Conservation (phyloP, 352 stramenopile species). For the Achlya hypogyna region DNA sequence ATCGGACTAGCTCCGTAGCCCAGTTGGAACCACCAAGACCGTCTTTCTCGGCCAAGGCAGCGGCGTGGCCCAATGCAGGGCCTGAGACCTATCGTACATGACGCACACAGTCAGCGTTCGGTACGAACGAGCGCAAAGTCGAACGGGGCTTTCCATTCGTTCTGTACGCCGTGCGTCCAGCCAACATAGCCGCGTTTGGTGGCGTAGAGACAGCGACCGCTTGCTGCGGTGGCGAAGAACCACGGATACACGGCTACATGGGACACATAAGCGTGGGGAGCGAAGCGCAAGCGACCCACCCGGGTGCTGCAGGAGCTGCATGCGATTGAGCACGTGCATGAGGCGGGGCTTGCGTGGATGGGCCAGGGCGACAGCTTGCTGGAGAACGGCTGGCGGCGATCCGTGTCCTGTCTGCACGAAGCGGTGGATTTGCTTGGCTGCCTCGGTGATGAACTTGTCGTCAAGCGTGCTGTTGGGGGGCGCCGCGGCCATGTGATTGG, state of each 20-base stretch:
- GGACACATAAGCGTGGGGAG: neutral
- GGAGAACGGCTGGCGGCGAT: neutral
- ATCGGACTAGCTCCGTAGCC: constrained; percentile 31
- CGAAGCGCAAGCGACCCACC: constrained; percentile 20
- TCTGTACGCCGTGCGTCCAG: constrained; percentile 59
- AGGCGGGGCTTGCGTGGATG: constrained; percentile 32
- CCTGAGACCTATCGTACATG: constrained; percentile 46
- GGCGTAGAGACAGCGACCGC: constrained; percentile 52
- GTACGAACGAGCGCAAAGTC: constrained; percentile 51
- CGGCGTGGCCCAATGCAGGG: constrained; percentile 32
- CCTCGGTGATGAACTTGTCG: neutral
- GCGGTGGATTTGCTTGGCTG: neutral
- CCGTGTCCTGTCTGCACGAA: neutral
- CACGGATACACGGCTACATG: constrained; percentile 52
- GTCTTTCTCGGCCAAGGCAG: constrained; percentile 29
- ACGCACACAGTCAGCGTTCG: neutral
- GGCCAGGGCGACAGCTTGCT: constrained; percentile 20
- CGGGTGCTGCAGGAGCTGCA: constrained; percentile 57
- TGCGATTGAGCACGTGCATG: constrained; percentile 74
- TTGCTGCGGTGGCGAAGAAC: constrained; percentile 45
- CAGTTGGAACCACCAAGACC: constrained; percentile 36
- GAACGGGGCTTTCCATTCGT: constrained; percentile 59
- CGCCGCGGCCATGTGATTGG: constrained; percentile 35
- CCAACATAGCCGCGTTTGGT: constrained; percentile 46
- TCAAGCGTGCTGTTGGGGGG: constrained; percentile 22